Evolutionary conservation across 2,329 filamentous ascomycete genomes (phyloP), one percentile per base, ranked within the genome.

Genomic region (Ceratocystis albifundus): DNA sequence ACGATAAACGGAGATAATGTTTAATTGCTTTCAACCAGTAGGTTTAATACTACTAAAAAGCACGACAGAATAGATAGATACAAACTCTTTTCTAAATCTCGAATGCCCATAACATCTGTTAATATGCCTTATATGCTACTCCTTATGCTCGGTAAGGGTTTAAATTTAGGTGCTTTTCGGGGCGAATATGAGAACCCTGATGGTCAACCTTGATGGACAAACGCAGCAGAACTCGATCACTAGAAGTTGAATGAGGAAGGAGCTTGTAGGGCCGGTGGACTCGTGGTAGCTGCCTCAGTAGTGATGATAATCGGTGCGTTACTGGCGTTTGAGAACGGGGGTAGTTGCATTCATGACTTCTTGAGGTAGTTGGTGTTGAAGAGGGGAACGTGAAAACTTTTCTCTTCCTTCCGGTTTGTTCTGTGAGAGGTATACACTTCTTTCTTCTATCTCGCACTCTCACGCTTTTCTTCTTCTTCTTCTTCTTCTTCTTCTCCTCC

Each of bases 171-270:
- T 32, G 15, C 17, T 44, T 53, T 61, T 17, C 20, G 15, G 20
- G 22, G 48, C 4, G 48, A n/a, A 20, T n/a, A 20, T n/a, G 41
- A 44, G 64, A 66, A 68, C 67, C 67, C 65, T 68, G 67, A 68
- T 68, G 66, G 66, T n/a, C 64, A 68, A 68, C 66, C 66, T 68
- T 68, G 66, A 68, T 68, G 67, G 67, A 17, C 67, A 50, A 64
- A 59, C 55, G 55, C 55, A 59, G 55, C 55, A 17, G 36, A 59
- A 17, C 25, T n/a, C 15, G 28, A n/a, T 8, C 55, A 30, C 15
- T 15, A 15, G 28, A 28, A 30, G 28, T 5, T 36, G 55, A 17
- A 17, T 8, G 30, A 59, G 36, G 28, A 5, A 25, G 10, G 48
- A 28, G 48, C 15, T 28, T 22, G 20, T 53, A 53, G 48, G 25